Conservation (phyloP, 2,329 filamentous ascomycete genomes). For the Ceratocystiopsis minuta region DNA sequence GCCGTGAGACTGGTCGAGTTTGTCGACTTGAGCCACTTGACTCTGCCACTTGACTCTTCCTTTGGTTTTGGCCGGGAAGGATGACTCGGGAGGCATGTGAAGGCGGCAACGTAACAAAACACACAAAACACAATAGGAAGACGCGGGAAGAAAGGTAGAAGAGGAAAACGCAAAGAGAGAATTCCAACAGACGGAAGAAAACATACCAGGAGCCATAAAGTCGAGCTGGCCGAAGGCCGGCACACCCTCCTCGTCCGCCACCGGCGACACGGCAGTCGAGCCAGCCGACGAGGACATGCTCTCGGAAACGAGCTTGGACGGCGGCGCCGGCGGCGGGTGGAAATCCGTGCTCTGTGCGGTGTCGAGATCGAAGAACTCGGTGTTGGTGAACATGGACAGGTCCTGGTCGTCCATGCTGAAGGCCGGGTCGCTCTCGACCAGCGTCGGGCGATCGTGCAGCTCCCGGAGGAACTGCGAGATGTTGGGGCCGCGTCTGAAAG, state of each 20-base stretch:
- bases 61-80: too few species aligned
- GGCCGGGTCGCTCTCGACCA: conserved; percentile 32
- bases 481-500: conserved; percentile 60
- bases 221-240: conserved; percentile 27
- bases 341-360: conserved; percentile 41
- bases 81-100: conserved; percentile 8
- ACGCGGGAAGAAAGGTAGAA: not conserved
- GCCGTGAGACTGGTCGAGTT: too few species aligned
- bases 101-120: not conserved
- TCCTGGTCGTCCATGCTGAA: conserved; percentile 46
- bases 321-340: conserved; percentile 31
- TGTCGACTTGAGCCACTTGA: too few species aligned
- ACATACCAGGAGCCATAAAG: conserved; percentile 19
- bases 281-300: conserved; percentile 6
- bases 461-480: conserved; percentile 80
- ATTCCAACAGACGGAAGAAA: not conserved
- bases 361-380: conserved; percentile 67
- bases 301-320: conserved; percentile 24
- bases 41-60: too few species aligned
- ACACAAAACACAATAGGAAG: not conserved
- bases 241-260: conserved; percentile 18
- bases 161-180: not conserved
- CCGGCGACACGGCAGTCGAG: conserved; percentile 5
- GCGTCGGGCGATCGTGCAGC: conserved; percentile 50
- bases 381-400: conserved; percentile 64